Conservation (phyloP, 345 rosid species). For the Draba incana region DNA sequence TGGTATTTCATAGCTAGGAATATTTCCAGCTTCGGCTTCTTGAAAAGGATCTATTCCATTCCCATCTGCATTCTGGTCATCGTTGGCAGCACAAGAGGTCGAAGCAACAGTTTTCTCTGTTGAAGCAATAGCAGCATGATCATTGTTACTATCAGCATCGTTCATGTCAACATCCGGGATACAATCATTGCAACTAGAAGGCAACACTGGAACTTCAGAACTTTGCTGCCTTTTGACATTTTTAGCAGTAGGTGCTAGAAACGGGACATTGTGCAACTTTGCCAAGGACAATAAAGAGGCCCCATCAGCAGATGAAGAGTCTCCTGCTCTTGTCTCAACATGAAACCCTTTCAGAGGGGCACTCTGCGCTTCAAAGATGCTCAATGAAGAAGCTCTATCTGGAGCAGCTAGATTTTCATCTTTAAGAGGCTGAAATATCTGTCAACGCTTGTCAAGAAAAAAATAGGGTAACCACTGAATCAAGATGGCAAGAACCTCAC, state of each 20-base stretch:
- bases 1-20: conserved; percentile 65
- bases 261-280: conserved; percentile 52
- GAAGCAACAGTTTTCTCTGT: conserved; percentile 41
- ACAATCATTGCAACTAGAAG: conserved; percentile 54
- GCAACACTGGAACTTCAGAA: conserved; percentile 57
- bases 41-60: conserved; percentile 55
- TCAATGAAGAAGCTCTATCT: conserved; percentile 62
- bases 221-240: conserved; percentile 52
- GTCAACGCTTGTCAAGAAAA: conserved; percentile 49
- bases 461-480: neutral
- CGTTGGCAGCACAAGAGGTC: conserved; percentile 52
- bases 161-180: conserved; percentile 70
- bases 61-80: conserved; percentile 52
- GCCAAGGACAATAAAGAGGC: conserved; percentile 78
- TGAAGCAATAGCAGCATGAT: conserved; percentile 51
- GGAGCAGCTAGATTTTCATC: conserved; percentile 63
- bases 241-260: conserved; percentile 60
- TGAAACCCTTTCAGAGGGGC: conserved; percentile 71
- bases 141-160: conserved; percentile 59
- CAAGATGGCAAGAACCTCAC: neutral
- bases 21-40: conserved; percentile 55
- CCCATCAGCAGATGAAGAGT: conserved; percentile 75
- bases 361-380: conserved; percentile 74
- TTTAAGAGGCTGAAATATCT: conserved; percentile 89
- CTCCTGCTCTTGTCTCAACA: conserved; percentile 83